Percentiles rank a stretch among this genome's conserved stretches.
Conservation (phyloP, 768 basidiomycete genomes). For the Serendipita indica region DNA sequence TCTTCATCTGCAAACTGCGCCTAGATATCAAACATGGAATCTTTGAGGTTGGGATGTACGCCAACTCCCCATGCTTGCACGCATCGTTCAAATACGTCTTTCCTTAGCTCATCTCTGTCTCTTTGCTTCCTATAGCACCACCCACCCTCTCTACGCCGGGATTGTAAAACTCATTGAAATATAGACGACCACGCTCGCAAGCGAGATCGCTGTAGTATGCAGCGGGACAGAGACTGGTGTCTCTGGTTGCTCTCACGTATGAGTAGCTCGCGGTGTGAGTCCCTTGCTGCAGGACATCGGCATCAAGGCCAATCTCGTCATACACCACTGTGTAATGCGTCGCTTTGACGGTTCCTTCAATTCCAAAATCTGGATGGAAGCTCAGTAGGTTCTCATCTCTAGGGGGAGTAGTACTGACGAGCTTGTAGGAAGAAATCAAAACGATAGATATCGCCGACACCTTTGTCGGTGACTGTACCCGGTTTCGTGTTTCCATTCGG, state of each 20-base stretch:
- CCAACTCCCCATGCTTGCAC: constrained; percentile 31
- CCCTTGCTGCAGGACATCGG: constrained; percentile 61
- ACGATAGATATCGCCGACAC: constrained; percentile 48
- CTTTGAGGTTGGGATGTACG: constrained; percentile 12
- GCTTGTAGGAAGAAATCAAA: constrained; percentile 40
- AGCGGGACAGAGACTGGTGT: constrained; percentile 64
- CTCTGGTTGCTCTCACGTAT: constrained; percentile 71
- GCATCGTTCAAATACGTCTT: constrained; percentile 42
- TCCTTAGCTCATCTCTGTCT: constrained; percentile 28
- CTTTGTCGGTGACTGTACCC: constrained; percentile 68
- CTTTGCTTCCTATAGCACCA: constrained; percentile 20
- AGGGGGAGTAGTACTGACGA: background rate
- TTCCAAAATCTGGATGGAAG: background rate
- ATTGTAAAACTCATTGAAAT: constrained; percentile 56
- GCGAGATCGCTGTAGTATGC: constrained; percentile 46
- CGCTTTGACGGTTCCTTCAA: constrained; percentile 31
- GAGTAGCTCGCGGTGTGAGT: constrained; percentile 55
- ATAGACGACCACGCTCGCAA: constrained; percentile 64
- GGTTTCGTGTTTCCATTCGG: constrained; percentile 63
- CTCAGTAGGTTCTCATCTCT: background rate
- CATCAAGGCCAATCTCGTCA: constrained; percentile 54
- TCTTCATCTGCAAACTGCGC: no score
- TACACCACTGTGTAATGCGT: constrained; percentile 73
- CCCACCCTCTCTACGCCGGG: constrained; percentile 18
- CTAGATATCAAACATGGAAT: constrained; percentile 19